phyloP scores from a whole-genome alignment of 2,329 filamentous ascomycete species.

The Fusarium citri region DNA sequence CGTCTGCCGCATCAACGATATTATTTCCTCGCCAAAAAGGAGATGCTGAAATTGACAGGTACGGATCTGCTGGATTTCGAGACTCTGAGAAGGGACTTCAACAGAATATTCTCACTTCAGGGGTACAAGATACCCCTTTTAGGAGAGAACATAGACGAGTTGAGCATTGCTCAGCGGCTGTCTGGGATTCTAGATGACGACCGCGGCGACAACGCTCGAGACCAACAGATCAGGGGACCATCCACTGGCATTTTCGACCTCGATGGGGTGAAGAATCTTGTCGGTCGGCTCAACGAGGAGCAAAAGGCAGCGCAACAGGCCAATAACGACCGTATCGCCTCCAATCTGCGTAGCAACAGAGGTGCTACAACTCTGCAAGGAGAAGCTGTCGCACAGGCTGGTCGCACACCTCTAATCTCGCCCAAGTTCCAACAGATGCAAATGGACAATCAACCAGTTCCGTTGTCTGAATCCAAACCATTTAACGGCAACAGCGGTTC shows the following conservation, averaged over 20 bases:
- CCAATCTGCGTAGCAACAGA: not conserved
- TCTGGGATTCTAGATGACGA: conserved; percentile 36
- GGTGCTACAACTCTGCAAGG: conserved; percentile 10
- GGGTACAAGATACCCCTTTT: conserved; percentile 35
- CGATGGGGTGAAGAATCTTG: conserved; percentile 13
- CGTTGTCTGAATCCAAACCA: conserved; percentile 3
- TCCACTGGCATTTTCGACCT: conserved; percentile 32
- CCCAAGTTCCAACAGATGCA: conserved; percentile 31
- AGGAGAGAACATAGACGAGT: conserved; percentile 10
- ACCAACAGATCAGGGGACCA: conserved; percentile 12
- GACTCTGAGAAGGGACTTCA: conserved; percentile 18
- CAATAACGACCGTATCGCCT: conserved; percentile 4
- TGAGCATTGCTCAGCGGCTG: conserved; percentile 36
- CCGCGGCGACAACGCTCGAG: not conserved
- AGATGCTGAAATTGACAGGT: conserved; percentile 36
- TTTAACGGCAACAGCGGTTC: not conserved
- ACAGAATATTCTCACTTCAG: conserved; percentile 23
- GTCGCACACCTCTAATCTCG: not conserved
- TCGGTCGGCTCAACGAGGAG: not conserved
- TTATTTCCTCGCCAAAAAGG: conserved; percentile 40
- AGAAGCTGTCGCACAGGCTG: conserved; percentile 19
- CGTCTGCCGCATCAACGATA: conserved; percentile 31
- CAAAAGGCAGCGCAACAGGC: conserved; percentile 1
- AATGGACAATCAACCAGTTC: conserved; percentile 12
- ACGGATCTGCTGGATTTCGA: conserved; percentile 12